phyloP scores from a whole-genome alignment of 2,329 filamentous ascomycete species.

The Fusarium liriodendri region DNA sequence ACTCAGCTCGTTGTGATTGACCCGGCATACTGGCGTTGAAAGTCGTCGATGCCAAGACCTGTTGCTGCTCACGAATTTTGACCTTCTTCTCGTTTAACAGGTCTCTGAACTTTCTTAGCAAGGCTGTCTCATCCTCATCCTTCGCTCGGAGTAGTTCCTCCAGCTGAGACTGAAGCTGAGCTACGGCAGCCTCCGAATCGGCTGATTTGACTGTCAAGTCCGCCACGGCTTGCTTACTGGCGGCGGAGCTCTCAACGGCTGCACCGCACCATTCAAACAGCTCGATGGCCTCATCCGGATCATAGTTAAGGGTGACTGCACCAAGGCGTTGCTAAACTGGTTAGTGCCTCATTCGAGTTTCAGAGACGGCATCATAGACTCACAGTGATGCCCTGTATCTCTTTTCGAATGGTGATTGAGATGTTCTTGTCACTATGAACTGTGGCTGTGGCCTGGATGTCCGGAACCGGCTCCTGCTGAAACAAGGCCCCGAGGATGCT shows the following conservation, averaged over 20 bases:
- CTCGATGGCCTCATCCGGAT: conserved; percentile 69
- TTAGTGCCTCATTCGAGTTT: conserved; percentile 37
- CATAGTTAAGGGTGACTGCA: conserved; percentile 66
- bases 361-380: conserved; percentile 38
- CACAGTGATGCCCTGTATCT: conserved; percentile 76
- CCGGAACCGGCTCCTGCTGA: conserved; percentile 60
- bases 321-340: conserved; percentile 74
- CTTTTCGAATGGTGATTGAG: conserved; percentile 72
- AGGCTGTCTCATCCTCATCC: conserved; percentile 71
- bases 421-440: conserved; percentile 64
- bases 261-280: conserved; percentile 77
- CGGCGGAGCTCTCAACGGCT: conserved; percentile 62
- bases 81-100: conserved; percentile 84
- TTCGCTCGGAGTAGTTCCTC: conserved; percentile 75
- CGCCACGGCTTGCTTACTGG: conserved; percentile 57
- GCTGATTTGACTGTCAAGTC: conserved; percentile 54
- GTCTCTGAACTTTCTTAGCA: conserved; percentile 76
- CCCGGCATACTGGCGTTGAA: conserved; percentile 50
- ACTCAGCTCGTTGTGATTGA: conserved; percentile 44
- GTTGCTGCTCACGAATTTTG: conserved; percentile 80
- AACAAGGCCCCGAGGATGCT: conserved; percentile 68
- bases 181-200: conserved; percentile 66
- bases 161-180: conserved; percentile 70
- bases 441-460: conserved; percentile 70
- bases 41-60: conserved; percentile 63